Base-by-base conservation (phyloP, 495 filamentous ascomycete genomes). In the Umbilicaria muhlenbergii region DNA sequence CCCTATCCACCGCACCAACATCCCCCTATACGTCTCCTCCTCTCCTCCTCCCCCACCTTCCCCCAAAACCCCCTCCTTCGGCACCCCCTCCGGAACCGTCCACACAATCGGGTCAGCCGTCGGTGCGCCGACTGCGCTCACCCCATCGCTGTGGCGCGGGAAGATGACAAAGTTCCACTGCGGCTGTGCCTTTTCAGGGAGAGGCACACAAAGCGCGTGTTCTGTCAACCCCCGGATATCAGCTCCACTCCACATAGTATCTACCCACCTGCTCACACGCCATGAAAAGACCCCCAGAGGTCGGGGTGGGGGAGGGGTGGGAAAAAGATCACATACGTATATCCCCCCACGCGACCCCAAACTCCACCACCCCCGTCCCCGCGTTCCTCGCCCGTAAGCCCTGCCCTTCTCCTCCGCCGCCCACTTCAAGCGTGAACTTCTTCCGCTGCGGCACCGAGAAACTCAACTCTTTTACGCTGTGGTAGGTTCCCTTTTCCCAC, bases 41-140 rank as follows among this genome's bases (percentile, higher is more conserved):
- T 78, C 80, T 59, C 96, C 92, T 71, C 96, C 80, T 59, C 96
- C 91, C 70, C 96, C 91, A 33, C 87, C 72, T 65, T 87, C 87
- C 1, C 81, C 87, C 54, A 89, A 94, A 14, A 93, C 78, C 16
- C 67, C 73, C 11, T 69, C 69, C 53, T 89, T 91, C 0, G 83
- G 78, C 5, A 76, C 64, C n/a, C 72, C 73, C 44, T 81, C 77
- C 7, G 77, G 66, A 32, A 94, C 70, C 0, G 85, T 94, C 64
- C 87, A 96, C 5, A 96, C 77, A 15, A 93, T 73, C 19, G 83
- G 75, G 50, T 94, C 88, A 14, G 65, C 62, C 10, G 54, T 47
- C 6, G 58, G 36, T 8, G 51, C 50, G 45, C 61, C 48, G 54
- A 63, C 51, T 15, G 61, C 47, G n/a, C 58, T 64, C 58, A 85